Evolutionary conservation across 2,329 filamentous ascomycete species (phyloP), one percentile per base, ranked within the genome.

Genomic region (Coniochaeta prunicola): DNA sequence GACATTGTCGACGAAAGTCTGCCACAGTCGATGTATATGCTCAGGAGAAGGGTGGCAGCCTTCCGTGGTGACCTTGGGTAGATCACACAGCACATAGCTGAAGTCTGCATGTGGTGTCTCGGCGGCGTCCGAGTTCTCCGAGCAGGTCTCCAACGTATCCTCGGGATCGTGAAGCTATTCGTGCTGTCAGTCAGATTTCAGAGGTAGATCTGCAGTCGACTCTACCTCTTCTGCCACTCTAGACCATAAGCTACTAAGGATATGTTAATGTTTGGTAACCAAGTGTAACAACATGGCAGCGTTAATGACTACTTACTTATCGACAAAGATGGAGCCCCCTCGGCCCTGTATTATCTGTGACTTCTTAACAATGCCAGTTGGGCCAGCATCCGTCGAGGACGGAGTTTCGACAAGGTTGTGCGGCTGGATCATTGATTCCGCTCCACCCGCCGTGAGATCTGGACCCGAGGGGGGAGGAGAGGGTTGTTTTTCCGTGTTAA

Each of bases 1-100:
- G 42, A 85, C 76, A 60, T 83, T 83, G 10, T 81, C 75, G 0
- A 82, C 65, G 60, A 80, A 84, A 2, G 75, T 67, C 59, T 82
- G 77, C 82, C 82, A 85, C 5, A 53, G 30, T 13, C 15, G 7
- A 26, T n/a, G 5, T 28, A 53, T n/a, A 8, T 17, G 48, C 17
- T 53, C 24, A 2, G 48, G 3, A 13, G 48, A 31, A 7, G 48
- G 48, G n/a, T 53, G 48, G 15, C 24, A 15, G 28, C 10, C 17
- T 30, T 3, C 30, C 8, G 48, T 17, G 38, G 8, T 15, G 48
- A 30, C 24, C 48, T 17, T 5, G 19, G 28, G 17, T 28, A 15
- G 21, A 15, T 24, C 21, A 9, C 24, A 3, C 3, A 31, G 48
- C 10, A 53, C 48, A 31, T 4, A 24, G 3, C 13, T 30, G 15